Evolutionary conservation across 805 yeast species (phyloP).

Genomic region (Lachancea sp.): DNA sequence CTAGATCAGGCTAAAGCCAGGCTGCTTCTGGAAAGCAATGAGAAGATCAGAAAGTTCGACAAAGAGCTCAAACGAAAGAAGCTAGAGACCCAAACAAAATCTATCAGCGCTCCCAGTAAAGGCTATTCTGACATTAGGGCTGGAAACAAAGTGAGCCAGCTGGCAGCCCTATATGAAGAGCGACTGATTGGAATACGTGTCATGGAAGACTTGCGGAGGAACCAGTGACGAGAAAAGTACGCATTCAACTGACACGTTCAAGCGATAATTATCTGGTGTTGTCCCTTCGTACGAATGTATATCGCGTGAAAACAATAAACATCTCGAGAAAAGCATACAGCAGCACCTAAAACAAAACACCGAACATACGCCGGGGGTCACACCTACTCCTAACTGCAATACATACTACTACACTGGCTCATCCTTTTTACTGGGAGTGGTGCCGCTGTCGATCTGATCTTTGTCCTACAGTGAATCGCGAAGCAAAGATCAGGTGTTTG

Average conservation of each 20-base stretch:
- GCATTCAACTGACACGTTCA: background rate
- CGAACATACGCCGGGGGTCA: background rate
- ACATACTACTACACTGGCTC: too few relatives aligned
- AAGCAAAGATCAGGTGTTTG: too few relatives aligned
- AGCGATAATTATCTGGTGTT: background rate
- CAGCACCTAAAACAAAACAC: background rate
- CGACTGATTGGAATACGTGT: conserved; percentile 38
- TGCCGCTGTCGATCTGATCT: too few relatives aligned
- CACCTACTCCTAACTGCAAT: background rate
- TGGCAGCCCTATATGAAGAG: conserved; percentile 61
- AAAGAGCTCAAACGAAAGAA: conserved; percentile 23
- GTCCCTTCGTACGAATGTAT: background rate
- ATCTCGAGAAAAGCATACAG: conserved; percentile 1
- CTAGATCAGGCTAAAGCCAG: conserved; percentile 6
- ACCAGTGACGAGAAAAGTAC: background rate
- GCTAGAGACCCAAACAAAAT: conserved; percentile 10
- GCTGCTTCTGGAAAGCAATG: conserved; percentile 15
- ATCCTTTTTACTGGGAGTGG: too few relatives aligned
- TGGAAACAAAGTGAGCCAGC: conserved; percentile 53
- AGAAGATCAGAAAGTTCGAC: conserved; percentile 28
- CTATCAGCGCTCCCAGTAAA: conserved; percentile 29
- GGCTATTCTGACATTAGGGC: conserved; percentile 40
- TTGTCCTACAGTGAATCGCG: too few relatives aligned
- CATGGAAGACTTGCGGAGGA: conserved; percentile 28
- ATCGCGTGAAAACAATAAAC: background rate